These are phyloP conservation scores for Nakaseomyces glabratus DNA, from an alignment of 1,139 yeast species.

Conservation along the genomic window DNA sequence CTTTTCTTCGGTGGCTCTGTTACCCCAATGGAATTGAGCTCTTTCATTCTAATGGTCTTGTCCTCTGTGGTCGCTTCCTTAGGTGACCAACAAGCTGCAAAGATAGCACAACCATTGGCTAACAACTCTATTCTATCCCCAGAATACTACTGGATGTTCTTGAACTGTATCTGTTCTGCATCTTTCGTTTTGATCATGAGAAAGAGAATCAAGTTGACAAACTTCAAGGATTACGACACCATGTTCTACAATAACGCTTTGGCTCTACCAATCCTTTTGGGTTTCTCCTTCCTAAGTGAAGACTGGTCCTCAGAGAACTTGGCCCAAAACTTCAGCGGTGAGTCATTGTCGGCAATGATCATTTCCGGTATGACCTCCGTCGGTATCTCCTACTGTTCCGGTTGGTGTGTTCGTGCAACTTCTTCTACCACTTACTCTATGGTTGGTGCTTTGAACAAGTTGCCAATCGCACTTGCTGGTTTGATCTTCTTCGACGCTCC, in stretches of 20 bases:
- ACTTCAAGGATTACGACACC: conserved; percentile 96
- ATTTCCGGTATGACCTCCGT: conserved; percentile 90
- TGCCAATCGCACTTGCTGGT: conserved; percentile 94
- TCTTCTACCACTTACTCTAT: conserved; percentile 96
- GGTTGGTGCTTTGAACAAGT: conserved; percentile 98
- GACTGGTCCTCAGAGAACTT: conserved; percentile 86
- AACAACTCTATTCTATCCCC: conserved; percentile 46
- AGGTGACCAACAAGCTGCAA: conserved; percentile 54
- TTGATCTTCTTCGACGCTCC: conserved; percentile 90
- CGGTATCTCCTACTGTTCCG: conserved; percentile 96
- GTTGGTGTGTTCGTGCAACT: conserved; percentile 99
- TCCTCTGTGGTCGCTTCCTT: conserved; percentile 91
- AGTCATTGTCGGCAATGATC: conserved; percentile 74
- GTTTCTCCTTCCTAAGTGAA: conserved; percentile 69
- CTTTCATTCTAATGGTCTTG: conserved; percentile 83
- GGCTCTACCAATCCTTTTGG: conserved; percentile 77
- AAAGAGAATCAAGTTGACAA: conserved; percentile 92
- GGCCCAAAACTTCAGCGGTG: conserved; percentile 61
- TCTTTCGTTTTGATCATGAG: conserved; percentile 90
- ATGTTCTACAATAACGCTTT: conserved; percentile 95
- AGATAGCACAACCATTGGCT: conserved; percentile 27
- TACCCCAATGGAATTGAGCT: conserved; percentile 79
- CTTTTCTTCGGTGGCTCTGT: conserved; percentile 94
- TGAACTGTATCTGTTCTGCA: conserved; percentile 90
- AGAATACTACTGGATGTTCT: conserved; percentile 95